Base-by-base conservation (phyloP, 805 yeast genomes). In the Candida awuae region DNA sequence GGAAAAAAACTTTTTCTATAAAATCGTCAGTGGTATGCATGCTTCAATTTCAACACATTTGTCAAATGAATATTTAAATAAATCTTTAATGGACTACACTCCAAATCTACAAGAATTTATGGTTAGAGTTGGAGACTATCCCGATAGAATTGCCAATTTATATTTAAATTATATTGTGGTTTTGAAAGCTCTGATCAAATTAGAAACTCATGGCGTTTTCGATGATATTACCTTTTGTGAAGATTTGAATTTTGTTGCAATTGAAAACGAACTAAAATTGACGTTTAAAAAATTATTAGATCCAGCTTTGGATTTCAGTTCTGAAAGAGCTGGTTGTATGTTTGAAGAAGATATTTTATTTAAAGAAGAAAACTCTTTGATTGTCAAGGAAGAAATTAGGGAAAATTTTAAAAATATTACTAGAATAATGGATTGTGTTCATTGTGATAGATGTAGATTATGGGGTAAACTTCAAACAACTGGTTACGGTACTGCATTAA, bases 401-500 rank as follows among this genome's bases (percentile, higher is more conserved):
- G 62, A 73, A 28, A 80, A 94, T 37, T 94, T 92, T 60, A 80
- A 77, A 54, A 92, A 92, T 56, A 94, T 92, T 18, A 80, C 94
- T 16, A 80, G 84, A 36, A 77, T 92, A 32, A 92, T 92, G 97
- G 96, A 90, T 59, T 92, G 99, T 65, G 97, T 92, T 29, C 97
- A 95, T 28, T 92, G 99, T 66, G 98, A 92, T 58, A 72, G 97
- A 56, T 92, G 99, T 61, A 75, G 97, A 53, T 68, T 92, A 62
- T 92, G 99, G 99, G 98, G 98, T 8, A 92, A 92, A 61, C 75
- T 92, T 22, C 98, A 92, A 65, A 86, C 95, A 2, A 85, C 92
- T 13, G 99, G 99, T 16, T 92, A 92, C 59, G 99, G 97, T 15
- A 92, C 99, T 8, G 94, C 96, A 1, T 71, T 92, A 54, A 92